Conservation (phyloP, 176 grass and related monocot genomes). For the Musa acuminata region DNA sequence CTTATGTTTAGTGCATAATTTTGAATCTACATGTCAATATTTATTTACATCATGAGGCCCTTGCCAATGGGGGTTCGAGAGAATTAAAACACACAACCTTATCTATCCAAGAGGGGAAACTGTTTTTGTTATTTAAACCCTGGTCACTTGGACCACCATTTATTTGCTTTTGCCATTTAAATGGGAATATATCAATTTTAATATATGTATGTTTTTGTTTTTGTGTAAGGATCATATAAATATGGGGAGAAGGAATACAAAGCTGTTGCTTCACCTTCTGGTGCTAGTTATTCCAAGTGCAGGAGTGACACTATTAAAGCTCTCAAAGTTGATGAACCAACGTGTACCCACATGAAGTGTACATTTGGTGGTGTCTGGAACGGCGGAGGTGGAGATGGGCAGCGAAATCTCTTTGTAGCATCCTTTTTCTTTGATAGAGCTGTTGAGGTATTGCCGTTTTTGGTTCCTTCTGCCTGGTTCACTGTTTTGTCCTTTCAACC, state of each 20-base stretch:
- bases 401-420: conserved; percentile 92
- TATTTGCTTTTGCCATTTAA: background rate
- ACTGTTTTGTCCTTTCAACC: background rate
- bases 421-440: conserved; percentile 97
- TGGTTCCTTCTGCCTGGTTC: background rate
- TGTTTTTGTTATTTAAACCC: no score
- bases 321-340: conserved; percentile 75
- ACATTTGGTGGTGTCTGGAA: conserved; percentile 97
- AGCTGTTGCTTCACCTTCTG: conserved; percentile 52
- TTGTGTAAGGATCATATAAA: conserved; percentile 47
- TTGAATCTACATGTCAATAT: no score
- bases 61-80: background rate
- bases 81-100: background rate
- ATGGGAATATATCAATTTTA: background rate
- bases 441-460: conserved; percentile 46
- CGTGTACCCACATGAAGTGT: conserved; percentile 95
- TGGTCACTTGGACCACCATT: no score
- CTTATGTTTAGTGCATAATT: no score
- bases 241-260: conserved; percentile 55
- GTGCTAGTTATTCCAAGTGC: conserved; percentile 83
- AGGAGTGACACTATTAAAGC: conserved; percentile 50
- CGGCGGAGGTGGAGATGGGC: conserved; percentile 91
- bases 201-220: background rate
- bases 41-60: background rate
- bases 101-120: background rate